Base-by-base conservation (phyloP, 1,284 basidiomycete species). In the Athelia psychrophila region DNA sequence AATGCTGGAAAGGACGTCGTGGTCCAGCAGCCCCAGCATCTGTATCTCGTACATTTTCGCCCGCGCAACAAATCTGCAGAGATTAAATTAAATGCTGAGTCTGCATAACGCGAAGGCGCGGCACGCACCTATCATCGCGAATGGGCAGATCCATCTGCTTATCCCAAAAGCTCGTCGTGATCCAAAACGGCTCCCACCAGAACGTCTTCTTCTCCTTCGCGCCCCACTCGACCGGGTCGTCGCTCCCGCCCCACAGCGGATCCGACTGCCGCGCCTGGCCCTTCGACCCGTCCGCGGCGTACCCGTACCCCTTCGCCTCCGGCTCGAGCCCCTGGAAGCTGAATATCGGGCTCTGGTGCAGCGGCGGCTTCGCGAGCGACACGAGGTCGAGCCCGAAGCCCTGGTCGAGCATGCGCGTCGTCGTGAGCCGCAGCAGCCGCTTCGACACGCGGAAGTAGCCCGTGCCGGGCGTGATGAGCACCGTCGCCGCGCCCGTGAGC, bases 21-120 rank as follows among this genome's bases (percentile, higher is more conserved):
- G 90, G 59, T 94, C 93, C 46, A 96, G 75, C 9, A 95, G 75
- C 3, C 94, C 94, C 8, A 96, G 79, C 90, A 93, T 95, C 64
- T 96, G 90, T 44, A 96, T 93, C 64, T 95, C 90, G 60, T 93
- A 90, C 92, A 97, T 95, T 70, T 91, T 93, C 35, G 91, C 93
- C 40, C 93, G 84, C 2, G 93, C 87, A 23, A 97, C 78, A 64
- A 97, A 98, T 57, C 89, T 91, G 56, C 3, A 23, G 19, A 6
- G n/a, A 8, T 8, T 5, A 6, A 18, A 18, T 18, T 6, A 8
- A n/a, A n/a, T 6, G 16, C n/a, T 35, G 33, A 35, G 10, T 10
- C 10, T 35, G 33, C 10, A 35, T 35, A n/a, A n/a, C 33, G n/a
- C 10, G n/a, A 44, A 47, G 15, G 33, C 49, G 25, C 8, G 40